Base-by-base conservation (phyloP, 257 asterid genomes). In the Fraxinus americana region DNA sequence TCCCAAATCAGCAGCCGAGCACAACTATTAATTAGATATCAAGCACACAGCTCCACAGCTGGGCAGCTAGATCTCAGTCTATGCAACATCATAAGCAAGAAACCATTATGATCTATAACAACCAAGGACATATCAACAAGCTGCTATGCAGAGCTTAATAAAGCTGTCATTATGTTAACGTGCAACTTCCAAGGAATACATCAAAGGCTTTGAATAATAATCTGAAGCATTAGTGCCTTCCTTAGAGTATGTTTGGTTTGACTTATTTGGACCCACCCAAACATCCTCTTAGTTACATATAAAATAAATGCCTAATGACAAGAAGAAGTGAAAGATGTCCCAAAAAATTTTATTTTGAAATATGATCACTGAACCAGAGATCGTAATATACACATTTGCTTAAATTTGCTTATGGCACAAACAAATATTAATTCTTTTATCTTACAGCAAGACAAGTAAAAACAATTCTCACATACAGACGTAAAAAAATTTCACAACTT, bases 21-120 rank as follows among this genome's bases (percentile, higher is more conserved):
- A 78, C 80, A 80, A 71, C 36, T 77, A 41, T 23, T 79, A 41
- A 36, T 13, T 57, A 19, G 72, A 80, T 1, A 67, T 65, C 35
- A 54, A 34, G 29, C 69, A 50, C 54, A 54, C 19, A n/a, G 69
- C 48, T 70, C 79, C 14, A 21, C 32, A 61, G 23, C 14, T 4
- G 54, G 67, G 79, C 35, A 45, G 39, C 57, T 79, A 54, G 39
- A 35, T 13, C 57, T 59, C 83, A 75, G 80, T 84, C 85, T 77
- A 77, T 21, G 19, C 70, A 77, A 48, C 57, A 77, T 69, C 82
- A 85, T 41, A 29, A 25, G 52, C 68, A 81, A 50, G 25, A 29
- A 25, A 41, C 54, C 1, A 45, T 50, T 19, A 78, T 43, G 1
- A 80, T 41, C 32, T 23, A 59, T 23, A 59, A 59, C 12, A 67